Base-by-base conservation (phyloP, 192 early-diverging fungal genomes). In the Mortierella antarctica region DNA sequence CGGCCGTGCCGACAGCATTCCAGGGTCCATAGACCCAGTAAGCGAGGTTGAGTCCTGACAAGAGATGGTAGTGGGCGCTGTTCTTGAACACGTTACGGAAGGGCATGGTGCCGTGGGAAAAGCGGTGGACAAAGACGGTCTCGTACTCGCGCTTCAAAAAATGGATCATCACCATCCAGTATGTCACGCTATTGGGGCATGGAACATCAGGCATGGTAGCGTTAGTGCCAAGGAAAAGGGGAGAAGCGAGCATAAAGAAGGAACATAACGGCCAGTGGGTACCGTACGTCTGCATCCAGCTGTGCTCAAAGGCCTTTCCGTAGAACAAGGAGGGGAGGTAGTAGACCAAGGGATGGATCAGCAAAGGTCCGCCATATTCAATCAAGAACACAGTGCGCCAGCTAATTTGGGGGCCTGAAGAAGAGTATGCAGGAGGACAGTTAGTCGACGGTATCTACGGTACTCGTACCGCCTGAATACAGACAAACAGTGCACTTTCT, bases 61-160 rank as follows among this genome's bases (percentile, higher is more conserved):
- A 83, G 49, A 97, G 67, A 88, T 95, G 95, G 85, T 99, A 99
- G 76, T 99, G 96, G 48, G 88, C 88, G 60, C 94, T 96, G 85
- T 99, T 99, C 83, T 97, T 99, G 69, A 97, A 95, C 14, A 99
- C 84, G 74, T 96, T 96, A n/a, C 76, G 56, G 65, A 96, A 85
- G n/a, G 97, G 97, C 97, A 99, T 99, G 10, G 96, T 97, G 40
- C 93, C 94, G 74, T 96, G 93, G 48, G 91, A 93, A 83, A 97
- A 97, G 21, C 94, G 92, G 76, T 99, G 96, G 41, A 98, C 92
- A 89, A 95, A 96, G 4, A 95, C 63, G 5, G 97, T 97, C 74
- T 98, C 97, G 52, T 91, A 89, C 84, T 97, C 96, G 21, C 97
- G 92, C 86, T 99, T 97, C 70, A 93, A 65, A 78, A 97, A 99